Base-by-base conservation (phyloP, 345 rosid species). In the Schrenkiella parvula region DNA sequence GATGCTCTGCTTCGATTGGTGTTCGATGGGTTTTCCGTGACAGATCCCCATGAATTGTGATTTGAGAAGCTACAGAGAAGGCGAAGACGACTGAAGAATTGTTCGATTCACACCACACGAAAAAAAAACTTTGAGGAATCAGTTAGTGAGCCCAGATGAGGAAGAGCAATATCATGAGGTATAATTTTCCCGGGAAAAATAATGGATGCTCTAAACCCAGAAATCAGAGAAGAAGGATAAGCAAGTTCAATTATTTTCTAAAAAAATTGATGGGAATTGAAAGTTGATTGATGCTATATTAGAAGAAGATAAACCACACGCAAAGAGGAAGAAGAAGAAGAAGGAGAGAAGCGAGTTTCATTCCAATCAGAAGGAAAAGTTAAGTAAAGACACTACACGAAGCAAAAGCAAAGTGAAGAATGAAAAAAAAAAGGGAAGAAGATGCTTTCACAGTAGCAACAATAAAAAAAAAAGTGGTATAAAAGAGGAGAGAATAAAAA, bases 1-100 rank as follows among this genome's bases (percentile, higher is more conserved):
- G 19, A 62, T 68, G 62, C 55, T 72, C 18, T 69, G 71, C 35
- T 74, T 87, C 73, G 58, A 70, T 76, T 60, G 73, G 1, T 68
- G 55, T 3, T 72, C 79, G 19, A 60, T 52, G 4, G 96, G 96
- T 74, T 89, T 90, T 64, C 89, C 98, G 75, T 93, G 98, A 63
- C 97, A 90, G 15, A 93, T 88, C 73, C 98, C 98, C 98, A 93
- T 93, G 75, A 78, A 42, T 43, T 34, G 7, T 39, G 7, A 29
- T n/a, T 53, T 43, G 57, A 37, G 51, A 38, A 23, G 28, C 42
- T 52, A 15, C 11, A 23, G 43, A 28, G 18, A 66, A 41, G 60
- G 53, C 6, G 29, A 37, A 23, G 38, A 57, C 19, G 63, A 10
- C 39, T 11, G 29, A 51, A 13, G 58, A 32, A 14, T n/a, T 47